Evolutionary conservation across 1,284 basidiomycete species (phyloP).

Genomic region (Puccinia horiana): DNA sequence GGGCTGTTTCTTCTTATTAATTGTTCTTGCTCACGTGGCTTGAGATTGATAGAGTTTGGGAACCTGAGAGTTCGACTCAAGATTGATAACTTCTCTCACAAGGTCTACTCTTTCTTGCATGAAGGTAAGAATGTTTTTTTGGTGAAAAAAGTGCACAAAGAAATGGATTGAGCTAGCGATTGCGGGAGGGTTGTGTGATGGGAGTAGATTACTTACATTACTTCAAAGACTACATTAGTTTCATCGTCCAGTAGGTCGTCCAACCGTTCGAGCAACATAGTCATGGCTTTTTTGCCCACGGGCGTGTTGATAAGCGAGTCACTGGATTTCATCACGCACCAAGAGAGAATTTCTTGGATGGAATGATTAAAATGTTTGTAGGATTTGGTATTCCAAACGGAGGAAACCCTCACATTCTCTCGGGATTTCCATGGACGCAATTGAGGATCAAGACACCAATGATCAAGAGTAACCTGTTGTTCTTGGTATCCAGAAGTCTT

Average conservation of each 20-base stretch:
- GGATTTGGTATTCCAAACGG: background rate
- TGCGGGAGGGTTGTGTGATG: background rate
- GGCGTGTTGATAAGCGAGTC: background rate
- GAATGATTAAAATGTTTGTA: background rate
- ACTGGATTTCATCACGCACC: background rate
- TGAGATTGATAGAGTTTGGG: constrained; percentile 20
- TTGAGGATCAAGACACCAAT: constrained; percentile 13
- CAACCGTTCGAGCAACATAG: constrained; percentile 24
- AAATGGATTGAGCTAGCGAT: background rate
- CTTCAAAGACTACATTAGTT: constrained; percentile 16
- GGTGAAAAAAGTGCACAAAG: background rate
- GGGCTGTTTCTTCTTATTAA: background rate
- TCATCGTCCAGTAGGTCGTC: constrained; percentile 25
- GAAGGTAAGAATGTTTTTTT: background rate
- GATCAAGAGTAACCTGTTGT: constrained; percentile 1
- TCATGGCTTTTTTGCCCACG: constrained; percentile 1
- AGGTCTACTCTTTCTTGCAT: constrained; percentile 1
- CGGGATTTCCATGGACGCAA: background rate
- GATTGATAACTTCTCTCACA: constrained; percentile 8
- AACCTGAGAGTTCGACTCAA: background rate
- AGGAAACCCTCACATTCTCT: background rate
- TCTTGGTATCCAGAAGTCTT: constrained; percentile 17
- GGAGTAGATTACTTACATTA: background rate
- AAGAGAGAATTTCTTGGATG: background rate
- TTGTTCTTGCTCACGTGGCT: constrained; percentile 13